Percentiles rank a stretch among this genome's conserved stretches.
Conservation (phyloP, 2,329 filamentous ascomycete genomes). For the Colletotrichum salicis region DNA sequence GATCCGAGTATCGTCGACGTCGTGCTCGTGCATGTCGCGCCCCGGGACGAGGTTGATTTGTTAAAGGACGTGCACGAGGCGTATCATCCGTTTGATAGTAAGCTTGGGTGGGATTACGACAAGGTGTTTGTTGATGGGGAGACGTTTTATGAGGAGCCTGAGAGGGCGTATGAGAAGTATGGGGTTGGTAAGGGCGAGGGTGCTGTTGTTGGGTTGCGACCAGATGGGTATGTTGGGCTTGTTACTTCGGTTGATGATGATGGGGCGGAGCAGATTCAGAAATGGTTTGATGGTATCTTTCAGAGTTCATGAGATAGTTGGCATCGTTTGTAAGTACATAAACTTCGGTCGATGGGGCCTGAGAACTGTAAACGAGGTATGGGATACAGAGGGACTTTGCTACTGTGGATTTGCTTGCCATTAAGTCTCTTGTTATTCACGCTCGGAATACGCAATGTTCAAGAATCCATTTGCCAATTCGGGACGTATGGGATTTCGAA, state of each 20-base stretch:
- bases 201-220: conserved; percentile 24
- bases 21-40: conserved; percentile 67
- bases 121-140: conserved; percentile 66
- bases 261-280: conserved; percentile 15
- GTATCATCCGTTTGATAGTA: conserved; percentile 31
- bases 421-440: too few relatives aligned
- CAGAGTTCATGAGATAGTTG: not conserved
- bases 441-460: too few relatives aligned
- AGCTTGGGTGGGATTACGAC: conserved; percentile 64
- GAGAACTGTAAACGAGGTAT: not conserved
- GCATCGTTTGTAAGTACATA: not conserved
- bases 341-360: not conserved
- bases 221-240: conserved; percentile 31
- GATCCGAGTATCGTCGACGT: conserved; percentile 59
- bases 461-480: too few relatives aligned
- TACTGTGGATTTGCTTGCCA: too few relatives aligned
- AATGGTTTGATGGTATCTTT: conserved; percentile 26
- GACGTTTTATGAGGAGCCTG: conserved; percentile 63
- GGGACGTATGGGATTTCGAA: too few relatives aligned
- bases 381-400: too few relatives aligned
- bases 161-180: conserved; percentile 64
- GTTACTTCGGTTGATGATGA: conserved; percentile 8
- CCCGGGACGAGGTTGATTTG: conserved; percentile 61
- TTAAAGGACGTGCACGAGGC: conserved; percentile 58
- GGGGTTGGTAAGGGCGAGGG: conserved; percentile 58